These are phyloP conservation scores for Phytophthora brassicae DNA, from an alignment of 352 stramenopile species.

Conservation along the genomic window DNA sequence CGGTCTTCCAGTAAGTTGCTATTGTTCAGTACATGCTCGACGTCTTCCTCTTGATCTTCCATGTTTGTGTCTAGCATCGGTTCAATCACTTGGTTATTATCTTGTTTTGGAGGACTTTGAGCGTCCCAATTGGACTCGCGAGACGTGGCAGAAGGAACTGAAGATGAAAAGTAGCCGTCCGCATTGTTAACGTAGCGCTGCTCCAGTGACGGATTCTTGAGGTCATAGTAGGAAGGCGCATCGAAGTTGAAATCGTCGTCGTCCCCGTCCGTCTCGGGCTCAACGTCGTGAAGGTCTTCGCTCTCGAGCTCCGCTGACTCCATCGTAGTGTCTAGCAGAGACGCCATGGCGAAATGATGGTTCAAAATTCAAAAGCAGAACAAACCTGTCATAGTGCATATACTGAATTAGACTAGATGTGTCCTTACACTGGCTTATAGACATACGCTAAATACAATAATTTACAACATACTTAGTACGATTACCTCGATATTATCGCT, in stretches of 20 bases:
- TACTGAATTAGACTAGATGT: too few relatives aligned
- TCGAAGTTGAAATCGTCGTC: constrained; percentile 82
- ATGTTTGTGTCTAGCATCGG: constrained; percentile 48
- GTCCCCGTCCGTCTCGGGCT: constrained; percentile 29
- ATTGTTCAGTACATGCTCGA: constrained; percentile 29
- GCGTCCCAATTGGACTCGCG: too few relatives aligned
- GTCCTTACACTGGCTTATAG: too few relatives aligned
- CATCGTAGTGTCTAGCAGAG: constrained; percentile 48
- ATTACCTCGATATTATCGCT: neutral
- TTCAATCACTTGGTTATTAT: constrained; percentile 41
- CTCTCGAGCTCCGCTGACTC: constrained; percentile 33
- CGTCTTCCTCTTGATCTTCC: constrained; percentile 24
- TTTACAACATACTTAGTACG: neutral
- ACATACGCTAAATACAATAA: too few relatives aligned
- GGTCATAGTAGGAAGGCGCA: constrained; percentile 81
- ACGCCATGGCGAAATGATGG: constrained; percentile 28
- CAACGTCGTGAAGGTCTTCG: too few relatives aligned
- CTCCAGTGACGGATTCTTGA: constrained; percentile 72
- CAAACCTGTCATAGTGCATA: too few relatives aligned
- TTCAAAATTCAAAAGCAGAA: constrained; percentile 28
- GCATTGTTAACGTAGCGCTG: constrained; percentile 83
- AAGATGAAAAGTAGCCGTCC: constrained; percentile 77
- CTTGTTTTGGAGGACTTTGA: constrained; percentile 1
- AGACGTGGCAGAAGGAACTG: constrained; percentile 22
- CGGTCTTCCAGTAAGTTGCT: constrained; percentile 43